A percentile compares a stretch with the other conserved stretches of the same genome.
phyloP scores from a whole-genome alignment of 306 rosid species.

The Vachellia collinsii region DNA sequence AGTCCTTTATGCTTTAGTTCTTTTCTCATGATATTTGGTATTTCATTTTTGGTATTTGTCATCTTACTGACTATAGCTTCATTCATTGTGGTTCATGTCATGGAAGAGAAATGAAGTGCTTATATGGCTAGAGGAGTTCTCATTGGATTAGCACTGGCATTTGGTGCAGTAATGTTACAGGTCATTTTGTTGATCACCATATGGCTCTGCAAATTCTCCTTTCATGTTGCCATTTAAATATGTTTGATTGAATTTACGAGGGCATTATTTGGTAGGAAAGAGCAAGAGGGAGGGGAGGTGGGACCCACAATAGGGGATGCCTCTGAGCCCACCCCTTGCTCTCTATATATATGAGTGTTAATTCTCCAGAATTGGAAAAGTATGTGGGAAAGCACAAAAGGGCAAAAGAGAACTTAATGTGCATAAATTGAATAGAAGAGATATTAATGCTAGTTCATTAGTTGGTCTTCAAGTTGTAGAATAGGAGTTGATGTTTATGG shows the following conservation, averaged over 20 bases:
- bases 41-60: slow-evolving; percentile 1
- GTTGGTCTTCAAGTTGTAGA: not conserved
- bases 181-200: slow-evolving; percentile 4
- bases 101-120: slow-evolving; percentile 89
- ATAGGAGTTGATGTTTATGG: not conserved
- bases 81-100: slow-evolving; percentile 39
- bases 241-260: slow-evolving; percentile 26
- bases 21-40: not conserved
- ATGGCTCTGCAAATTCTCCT: not conserved
- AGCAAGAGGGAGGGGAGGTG: not conserved
- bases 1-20: not conserved
- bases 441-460: not conserved
- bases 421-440: not conserved
- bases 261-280: not conserved
- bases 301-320: not conserved
- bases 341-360: not conserved
- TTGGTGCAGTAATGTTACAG: not conserved
- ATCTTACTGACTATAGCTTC: slow-evolving; percentile 31
- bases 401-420: not conserved
- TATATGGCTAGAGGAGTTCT: slow-evolving; percentile 82
- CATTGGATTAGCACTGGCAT: slow-evolving; percentile 54
- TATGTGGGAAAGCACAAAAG: not conserved
- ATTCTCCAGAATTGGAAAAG: not conserved
- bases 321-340: not conserved
- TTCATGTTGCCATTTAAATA: slow-evolving; percentile 10